Evolutionary conservation across 495 filamentous ascomycete species (phyloP), one percentile per base, ranked within the genome.

Genomic region (Daldinia vernicosa): DNA sequence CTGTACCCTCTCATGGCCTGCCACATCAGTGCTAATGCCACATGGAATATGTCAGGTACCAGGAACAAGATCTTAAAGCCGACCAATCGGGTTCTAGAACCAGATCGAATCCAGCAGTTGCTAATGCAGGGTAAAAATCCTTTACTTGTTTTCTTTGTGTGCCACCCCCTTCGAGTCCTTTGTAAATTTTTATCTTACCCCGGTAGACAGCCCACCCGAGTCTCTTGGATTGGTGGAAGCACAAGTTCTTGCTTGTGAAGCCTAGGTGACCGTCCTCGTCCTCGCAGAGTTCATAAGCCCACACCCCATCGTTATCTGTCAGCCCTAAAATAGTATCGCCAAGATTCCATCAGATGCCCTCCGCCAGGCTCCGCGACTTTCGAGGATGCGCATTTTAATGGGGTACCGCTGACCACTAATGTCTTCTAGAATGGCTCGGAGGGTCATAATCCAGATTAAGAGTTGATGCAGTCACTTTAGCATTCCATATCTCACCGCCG

Each of bases 31-130:
- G 51, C 51, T 24, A 50, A 67, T 66, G 63, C 54, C 76, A 75
- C 72, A 73, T 73, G 74, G 63, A 17, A 47, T 17, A 76, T 76
- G 75, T 77, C 79, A 79, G 77, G 79, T 77, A 80, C 77, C 77
- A 77, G 76, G 74, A 72, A 75, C 75, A 52, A 61, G 56, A 65
- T 68, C 71, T 71, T 33, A 43, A 37, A 47, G 22, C 45, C 12
- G 56, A 50, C 72, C 72, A 74, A 74, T 74, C 67, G 72, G 64
- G 64, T 58, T 60, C 54, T 63, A 63, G 66, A 67, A 72, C 45
- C 47, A 59, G 14, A 51, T 35, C 30, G 65, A 67, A 19, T 55
- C 28, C 56, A 56, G 58, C 43, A 60, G 62, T 57, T 74, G 52
- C 61, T 69, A 19, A 68, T 73, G 59, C 64, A 74, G 35, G 51